Evolutionary conservation across 306 rosid species (phyloP).

Genomic region (Potentilla sterilis): DNA sequence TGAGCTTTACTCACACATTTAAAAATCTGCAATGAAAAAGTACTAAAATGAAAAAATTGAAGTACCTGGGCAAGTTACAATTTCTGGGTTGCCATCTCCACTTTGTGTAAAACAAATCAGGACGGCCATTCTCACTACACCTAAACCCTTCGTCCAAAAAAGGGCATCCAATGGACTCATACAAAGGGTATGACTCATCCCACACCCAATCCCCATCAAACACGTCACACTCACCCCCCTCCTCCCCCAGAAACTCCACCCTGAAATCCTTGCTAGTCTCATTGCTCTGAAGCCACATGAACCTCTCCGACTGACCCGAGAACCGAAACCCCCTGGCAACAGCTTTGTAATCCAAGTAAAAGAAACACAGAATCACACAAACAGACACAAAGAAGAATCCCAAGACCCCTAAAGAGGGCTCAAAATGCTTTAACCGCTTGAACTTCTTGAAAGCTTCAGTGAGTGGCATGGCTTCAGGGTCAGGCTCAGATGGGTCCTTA

Average conservation of each 20-base stretch:
- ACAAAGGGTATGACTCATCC: conserved; percentile 80
- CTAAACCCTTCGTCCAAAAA: conserved; percentile 76
- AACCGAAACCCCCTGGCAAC: conserved; percentile 38
- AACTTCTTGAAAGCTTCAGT: conserved; percentile 44
- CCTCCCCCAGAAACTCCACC: conserved; percentile 59
- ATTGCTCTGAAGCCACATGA: conserved; percentile 48
- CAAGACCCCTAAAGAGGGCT: conserved; percentile 61
- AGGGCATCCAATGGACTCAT: conserved; percentile 61
- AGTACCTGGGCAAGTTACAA: conserved; percentile 85
- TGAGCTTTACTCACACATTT: background rate
- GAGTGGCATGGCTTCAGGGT: conserved; percentile 45
- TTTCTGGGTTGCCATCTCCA: conserved; percentile 93
- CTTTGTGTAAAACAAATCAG: conserved; percentile 79
- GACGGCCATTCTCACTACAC: conserved; percentile 87
- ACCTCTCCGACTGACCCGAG: conserved; percentile 46
- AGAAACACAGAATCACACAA: conserved; percentile 46
- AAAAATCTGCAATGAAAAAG: background rate
- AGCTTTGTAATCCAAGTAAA: conserved; percentile 54
- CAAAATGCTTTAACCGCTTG: conserved; percentile 56
- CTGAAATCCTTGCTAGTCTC: conserved; percentile 29
- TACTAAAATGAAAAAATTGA: background rate
- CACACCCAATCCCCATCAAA: conserved; percentile 89
- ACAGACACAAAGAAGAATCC: conserved; percentile 56
- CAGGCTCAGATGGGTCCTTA: conserved; percentile 30
- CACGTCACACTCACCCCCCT: conserved; percentile 53